Percentiles rank a stretch among this genome's conserved stretches.
Evolutionary conservation across 371 early-diverging fungal genomes (phyloP).

Genomic region (Blakeslea trispora): DNA sequence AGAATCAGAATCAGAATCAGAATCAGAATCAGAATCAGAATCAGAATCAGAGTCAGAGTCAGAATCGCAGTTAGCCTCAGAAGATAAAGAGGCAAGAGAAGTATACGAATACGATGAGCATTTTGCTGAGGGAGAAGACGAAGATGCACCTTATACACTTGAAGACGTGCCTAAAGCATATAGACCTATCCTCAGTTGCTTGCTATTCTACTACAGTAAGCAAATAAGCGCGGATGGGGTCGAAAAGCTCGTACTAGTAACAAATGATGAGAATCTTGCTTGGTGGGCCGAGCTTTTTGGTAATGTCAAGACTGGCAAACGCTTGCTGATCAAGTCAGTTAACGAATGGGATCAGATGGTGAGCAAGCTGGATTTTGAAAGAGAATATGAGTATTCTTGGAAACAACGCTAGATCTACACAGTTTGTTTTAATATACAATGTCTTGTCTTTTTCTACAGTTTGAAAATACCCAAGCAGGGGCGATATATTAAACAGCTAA

Average conservation of each 20-base stretch:
- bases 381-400: constrained; percentile 31
- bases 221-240: constrained; percentile 19
- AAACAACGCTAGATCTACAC: constrained; percentile 21
- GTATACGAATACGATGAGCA: constrained; percentile 14
- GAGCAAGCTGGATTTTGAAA: constrained; percentile 32
- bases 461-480: too few species aligned
- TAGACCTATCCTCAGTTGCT: constrained; percentile 44
- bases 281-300: constrained; percentile 57
- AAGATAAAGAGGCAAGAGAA: constrained; percentile 7
- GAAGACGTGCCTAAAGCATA: constrained; percentile 41
- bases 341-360: constrained; percentile 50
- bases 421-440: not conserved
- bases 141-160: constrained; percentile 17
- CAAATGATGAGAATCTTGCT: constrained; percentile 50
- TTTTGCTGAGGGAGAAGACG: constrained; percentile 23
- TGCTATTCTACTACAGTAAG: constrained; percentile 37
- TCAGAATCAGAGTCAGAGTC: constrained; percentile 5
- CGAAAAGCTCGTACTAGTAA: constrained; percentile 37
- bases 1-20: constrained; percentile 7
- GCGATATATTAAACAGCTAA: too few species aligned
- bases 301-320: constrained; percentile 35
- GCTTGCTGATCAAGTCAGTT: constrained; percentile 39
- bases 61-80: not conserved
- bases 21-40: constrained; percentile 9
- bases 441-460: too few species aligned